phyloP scores from a whole-genome alignment of 352 stramenopile genomes.

The Phytophthora sansomeana region DNA sequence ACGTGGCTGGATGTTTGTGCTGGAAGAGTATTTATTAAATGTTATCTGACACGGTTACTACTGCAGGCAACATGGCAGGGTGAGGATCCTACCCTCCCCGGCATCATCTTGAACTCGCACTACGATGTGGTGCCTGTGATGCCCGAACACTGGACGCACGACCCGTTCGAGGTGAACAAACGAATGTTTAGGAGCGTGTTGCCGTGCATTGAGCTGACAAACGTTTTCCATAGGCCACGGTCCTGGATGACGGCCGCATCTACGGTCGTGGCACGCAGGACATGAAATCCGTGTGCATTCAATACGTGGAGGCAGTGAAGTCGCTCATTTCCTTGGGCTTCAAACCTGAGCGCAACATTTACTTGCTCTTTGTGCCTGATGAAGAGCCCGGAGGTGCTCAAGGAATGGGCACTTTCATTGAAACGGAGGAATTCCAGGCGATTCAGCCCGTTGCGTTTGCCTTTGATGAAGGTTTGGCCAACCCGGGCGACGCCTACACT shows the following conservation, averaged over 20 bases:
- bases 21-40: no score
- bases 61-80: slow-evolving; percentile 83
- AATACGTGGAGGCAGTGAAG: slow-evolving; percentile 94
- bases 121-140: slow-evolving; percentile 97
- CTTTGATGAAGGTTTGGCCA: slow-evolving; percentile 96
- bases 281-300: slow-evolving; percentile 96
- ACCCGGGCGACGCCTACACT: slow-evolving; percentile 88
- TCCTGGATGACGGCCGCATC: slow-evolving; percentile 91
- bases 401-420: slow-evolving; percentile 93
- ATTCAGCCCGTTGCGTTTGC: slow-evolving; percentile 89
- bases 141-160: slow-evolving; percentile 87
- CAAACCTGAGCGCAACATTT: slow-evolving; percentile 84
- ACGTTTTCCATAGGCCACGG: slow-evolving; percentile 57
- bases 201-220: no score
- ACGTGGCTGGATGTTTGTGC: no score
- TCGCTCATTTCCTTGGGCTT: slow-evolving; percentile 70
- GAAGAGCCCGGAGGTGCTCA: slow-evolving; percentile 94
- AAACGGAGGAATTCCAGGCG: slow-evolving; percentile 82
- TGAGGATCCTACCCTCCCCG: slow-evolving; percentile 80
- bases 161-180: slow-evolving; percentile 87
- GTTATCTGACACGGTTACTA: no score
- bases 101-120: slow-evolving; percentile 95
- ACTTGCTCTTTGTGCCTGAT: slow-evolving; percentile 94
- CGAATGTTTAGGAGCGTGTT: slow-evolving; percentile 4
- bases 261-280: slow-evolving; percentile 95